Conservation (phyloP, 805 yeast species). For the Candida krabiensis region DNA sequence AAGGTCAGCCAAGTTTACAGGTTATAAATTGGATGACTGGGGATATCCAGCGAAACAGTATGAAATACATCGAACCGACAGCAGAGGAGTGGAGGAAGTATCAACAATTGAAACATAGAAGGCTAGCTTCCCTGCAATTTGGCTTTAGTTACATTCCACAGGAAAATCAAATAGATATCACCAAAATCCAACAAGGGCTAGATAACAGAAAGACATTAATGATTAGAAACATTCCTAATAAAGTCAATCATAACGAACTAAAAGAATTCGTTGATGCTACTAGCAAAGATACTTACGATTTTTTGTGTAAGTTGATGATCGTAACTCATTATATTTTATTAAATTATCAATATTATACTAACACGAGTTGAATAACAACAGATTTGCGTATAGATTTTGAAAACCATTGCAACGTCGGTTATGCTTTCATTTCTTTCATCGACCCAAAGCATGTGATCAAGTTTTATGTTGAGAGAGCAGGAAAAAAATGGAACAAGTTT, state of each 20-base stretch:
- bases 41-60: conserved; percentile 7
- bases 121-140: conserved; percentile 24
- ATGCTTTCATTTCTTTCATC: conserved; percentile 52
- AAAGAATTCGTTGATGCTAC: conserved; percentile 47
- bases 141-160: conserved; percentile 27
- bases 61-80: conserved; percentile 5
- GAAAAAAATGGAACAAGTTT: conserved; percentile 47
- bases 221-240: conserved; percentile 57
- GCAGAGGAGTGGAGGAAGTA: conserved; percentile 25
- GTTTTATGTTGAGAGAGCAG: conserved; percentile 45
- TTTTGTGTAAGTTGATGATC: conserved; percentile 38
- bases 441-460: conserved; percentile 42
- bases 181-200: conserved; percentile 38
- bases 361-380: conserved; percentile 18
- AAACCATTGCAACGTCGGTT: conserved; percentile 55
- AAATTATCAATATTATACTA: background rate
- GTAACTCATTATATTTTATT: background rate
- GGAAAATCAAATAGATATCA: conserved; percentile 40
- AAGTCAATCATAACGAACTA: conserved; percentile 44
- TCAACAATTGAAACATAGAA: conserved; percentile 23
- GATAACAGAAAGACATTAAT: conserved; percentile 50
- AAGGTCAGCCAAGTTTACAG: conserved; percentile 4
- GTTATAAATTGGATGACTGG: conserved; percentile 20
- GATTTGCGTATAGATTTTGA: conserved; percentile 52
- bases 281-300: conserved; percentile 37